Evolutionary conservation across 345 rosid species (phyloP), one percentile per base, ranked within the genome.

Genomic region (Eucalyptus polyanthemos): DNA sequence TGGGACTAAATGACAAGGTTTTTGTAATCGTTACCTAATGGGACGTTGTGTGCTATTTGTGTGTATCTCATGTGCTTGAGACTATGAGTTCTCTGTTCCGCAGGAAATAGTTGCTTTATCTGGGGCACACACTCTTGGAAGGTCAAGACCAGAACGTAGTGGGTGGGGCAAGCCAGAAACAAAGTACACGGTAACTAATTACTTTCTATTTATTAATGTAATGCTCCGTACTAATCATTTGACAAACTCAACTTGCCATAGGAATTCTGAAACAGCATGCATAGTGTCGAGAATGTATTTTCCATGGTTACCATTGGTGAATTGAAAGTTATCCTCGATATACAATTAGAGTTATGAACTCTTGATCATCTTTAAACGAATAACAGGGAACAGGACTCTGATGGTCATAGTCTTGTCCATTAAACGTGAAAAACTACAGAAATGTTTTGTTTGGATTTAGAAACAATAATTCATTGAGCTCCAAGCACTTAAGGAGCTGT

Each of bases 141-240:
- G 99, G 93, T 92, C 99, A 89, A 96, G 98, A 94, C 97, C 97
- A 90, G 99, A 97, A 13, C 97, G 99, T 85, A 97, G 99, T 89
- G 97, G 98, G 86, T 96, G 97, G 98, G 99, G 99, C 62, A 97
- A 97, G 92, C 96, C 96, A 50, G 99, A 96, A 93, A 97, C 99
- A 15, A 97, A 97, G 93, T 94, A 97, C 91, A 97, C 98, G 97
- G 99, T 97, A 94, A 88, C 42, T 54, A 87, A 90, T 72, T 47
- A 19, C 25, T 49, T 40, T 51, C 87, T 87, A 9, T 45, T 80
- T 34, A 29, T 58, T 37, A 25, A 87, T 87, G 45, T 42, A 42
- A 21, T 40, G 85, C 85, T 40, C 47, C 1, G 15, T 76, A 3
- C 85, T 40, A n/a, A 76, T 76, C 29, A 21, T 76, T 40, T 21